phyloP scores from a whole-genome alignment of 1,284 basidiomycete genomes.

The Ganoderma lucidum region DNA sequence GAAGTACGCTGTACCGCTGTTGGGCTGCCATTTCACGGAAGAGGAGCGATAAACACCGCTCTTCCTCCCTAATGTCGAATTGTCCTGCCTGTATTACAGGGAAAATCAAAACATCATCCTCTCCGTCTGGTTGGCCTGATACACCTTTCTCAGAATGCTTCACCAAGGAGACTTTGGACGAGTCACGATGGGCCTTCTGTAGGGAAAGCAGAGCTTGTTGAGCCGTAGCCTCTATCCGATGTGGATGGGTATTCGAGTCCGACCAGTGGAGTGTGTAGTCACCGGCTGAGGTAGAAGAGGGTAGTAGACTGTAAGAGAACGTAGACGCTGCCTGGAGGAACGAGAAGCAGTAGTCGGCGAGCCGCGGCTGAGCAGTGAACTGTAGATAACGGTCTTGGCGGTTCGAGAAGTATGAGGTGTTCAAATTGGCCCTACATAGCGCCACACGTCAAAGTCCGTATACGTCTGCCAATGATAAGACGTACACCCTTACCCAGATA shows the following conservation, averaged over 20 bases:
- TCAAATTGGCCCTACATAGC: conserved; percentile 87
- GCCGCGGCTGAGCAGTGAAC: conserved; percentile 64
- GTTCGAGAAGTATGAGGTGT: conserved; percentile 93
- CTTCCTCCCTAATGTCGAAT: conserved; percentile 86
- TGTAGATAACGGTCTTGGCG: conserved; percentile 95
- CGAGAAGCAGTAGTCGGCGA: conserved; percentile 87
- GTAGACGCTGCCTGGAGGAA: conserved; percentile 76
- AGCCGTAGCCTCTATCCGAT: conserved; percentile 64
- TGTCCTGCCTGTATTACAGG: conserved; percentile 90
- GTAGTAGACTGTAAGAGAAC: conserved; percentile 79
- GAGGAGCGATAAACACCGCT: conserved; percentile 64
- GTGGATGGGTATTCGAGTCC: conserved; percentile 61
- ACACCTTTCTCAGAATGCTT: conserved; percentile 5
- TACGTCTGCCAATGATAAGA: conserved; percentile 4
- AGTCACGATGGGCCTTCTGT: conserved; percentile 52
- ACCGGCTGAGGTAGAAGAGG: conserved; percentile 39
- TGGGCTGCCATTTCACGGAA: conserved; percentile 54
- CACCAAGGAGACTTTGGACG: conserved; percentile 27
- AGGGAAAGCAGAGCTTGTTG: conserved; percentile 56
- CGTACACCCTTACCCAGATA: conserved; percentile 81
- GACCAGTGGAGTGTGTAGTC: conserved; percentile 64
- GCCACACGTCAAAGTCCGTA: conserved; percentile 12
- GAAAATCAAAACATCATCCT: conserved; percentile 68
- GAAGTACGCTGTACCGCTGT: conserved; percentile 14
- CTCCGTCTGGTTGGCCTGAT: conserved; percentile 8